Evolutionary conservation across 208 protist genomes (phyloP).

Genomic region (Leishmania mexicana): DNA sequence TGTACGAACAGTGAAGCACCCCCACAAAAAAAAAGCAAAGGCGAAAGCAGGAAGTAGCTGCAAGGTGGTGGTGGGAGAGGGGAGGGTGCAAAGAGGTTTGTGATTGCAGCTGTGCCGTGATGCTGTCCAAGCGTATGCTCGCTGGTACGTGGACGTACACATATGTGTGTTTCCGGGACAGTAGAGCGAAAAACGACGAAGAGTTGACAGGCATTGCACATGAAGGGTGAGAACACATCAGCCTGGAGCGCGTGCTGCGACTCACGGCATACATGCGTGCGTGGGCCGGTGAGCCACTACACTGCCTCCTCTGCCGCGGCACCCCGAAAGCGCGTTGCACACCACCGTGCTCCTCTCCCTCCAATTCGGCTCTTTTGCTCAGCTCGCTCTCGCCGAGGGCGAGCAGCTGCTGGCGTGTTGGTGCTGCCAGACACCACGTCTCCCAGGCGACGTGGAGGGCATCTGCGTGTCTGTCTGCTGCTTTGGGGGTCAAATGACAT

Average conservation of each 20-base stretch:
- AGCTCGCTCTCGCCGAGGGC: not conserved
- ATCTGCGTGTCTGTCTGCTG: slow-evolving; percentile 3
- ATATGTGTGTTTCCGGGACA: not conserved
- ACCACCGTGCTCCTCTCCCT: not conserved
- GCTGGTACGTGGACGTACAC: not conserved
- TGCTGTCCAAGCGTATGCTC: not conserved
- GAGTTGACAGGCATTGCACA: not conserved
- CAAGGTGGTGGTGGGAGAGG: not conserved
- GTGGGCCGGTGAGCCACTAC: not conserved
- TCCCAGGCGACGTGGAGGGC: not conserved
- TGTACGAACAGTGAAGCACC: not conserved
- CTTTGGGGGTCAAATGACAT: slow-evolving; percentile 8
- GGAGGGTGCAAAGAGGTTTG: not conserved
- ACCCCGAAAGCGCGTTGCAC: not conserved
- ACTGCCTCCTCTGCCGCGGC: not conserved
- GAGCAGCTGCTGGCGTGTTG: not conserved
- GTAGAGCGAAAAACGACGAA: not conserved
- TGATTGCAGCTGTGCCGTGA: not conserved
- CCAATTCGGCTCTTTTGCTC: no score
- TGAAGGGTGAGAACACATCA: not conserved
- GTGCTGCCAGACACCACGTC: not conserved
- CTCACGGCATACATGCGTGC: not conserved
- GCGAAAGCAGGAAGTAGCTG: not conserved
- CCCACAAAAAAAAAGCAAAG: not conserved
- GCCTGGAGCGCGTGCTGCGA: not conserved